Percentiles rank a stretch among this genome's conserved stretches.
phyloP scores from a whole-genome alignment of 2,329 filamentous ascomycete genomes.

The Raffaelea ambrosiae region DNA sequence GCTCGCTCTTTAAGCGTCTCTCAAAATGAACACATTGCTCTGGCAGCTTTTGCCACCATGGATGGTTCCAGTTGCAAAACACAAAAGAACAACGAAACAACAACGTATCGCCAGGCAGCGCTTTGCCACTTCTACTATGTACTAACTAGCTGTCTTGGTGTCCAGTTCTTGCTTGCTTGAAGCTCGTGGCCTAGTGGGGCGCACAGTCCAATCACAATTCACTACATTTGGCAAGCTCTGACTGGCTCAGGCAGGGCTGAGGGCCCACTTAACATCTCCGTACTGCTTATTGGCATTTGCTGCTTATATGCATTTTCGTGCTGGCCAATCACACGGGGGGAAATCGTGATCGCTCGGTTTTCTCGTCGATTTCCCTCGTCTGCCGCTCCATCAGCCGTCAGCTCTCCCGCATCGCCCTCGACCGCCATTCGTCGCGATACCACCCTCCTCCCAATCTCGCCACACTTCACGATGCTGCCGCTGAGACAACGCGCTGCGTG shows the following conservation, averaged over 20 bases:
- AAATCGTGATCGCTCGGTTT: slow-evolving; percentile 6
- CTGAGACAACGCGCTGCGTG: slow-evolving; percentile 26
- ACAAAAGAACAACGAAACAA: not conserved
- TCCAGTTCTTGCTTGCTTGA: not conserved
- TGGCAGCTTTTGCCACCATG: too few relatives aligned
- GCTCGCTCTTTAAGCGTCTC: too few relatives aligned
- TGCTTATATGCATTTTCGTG: not conserved
- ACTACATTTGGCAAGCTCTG: slow-evolving; percentile 9
- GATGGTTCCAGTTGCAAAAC: not conserved
- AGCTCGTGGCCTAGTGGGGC: slow-evolving; percentile 1
- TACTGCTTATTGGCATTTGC: not conserved
- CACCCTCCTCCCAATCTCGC: not conserved
- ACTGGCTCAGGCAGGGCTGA: slow-evolving; percentile 4
- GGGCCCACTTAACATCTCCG: not conserved
- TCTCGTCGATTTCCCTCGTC: slow-evolving; percentile 4
- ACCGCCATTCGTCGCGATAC: not conserved
- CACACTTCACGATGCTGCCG: slow-evolving; percentile 24
- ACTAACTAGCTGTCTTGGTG: not conserved
- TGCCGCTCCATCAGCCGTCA: not conserved
- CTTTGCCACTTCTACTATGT: slow-evolving; percentile 8
- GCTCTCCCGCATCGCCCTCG: not conserved
- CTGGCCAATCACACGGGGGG: not conserved
- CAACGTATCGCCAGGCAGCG: slow-evolving; percentile 6
- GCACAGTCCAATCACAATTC: slow-evolving; percentile 7
- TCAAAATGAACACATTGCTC: too few relatives aligned